phyloP scores from a whole-genome alignment of 2,329 filamentous ascomycete genomes.

The Rutstroemia sp. region DNA sequence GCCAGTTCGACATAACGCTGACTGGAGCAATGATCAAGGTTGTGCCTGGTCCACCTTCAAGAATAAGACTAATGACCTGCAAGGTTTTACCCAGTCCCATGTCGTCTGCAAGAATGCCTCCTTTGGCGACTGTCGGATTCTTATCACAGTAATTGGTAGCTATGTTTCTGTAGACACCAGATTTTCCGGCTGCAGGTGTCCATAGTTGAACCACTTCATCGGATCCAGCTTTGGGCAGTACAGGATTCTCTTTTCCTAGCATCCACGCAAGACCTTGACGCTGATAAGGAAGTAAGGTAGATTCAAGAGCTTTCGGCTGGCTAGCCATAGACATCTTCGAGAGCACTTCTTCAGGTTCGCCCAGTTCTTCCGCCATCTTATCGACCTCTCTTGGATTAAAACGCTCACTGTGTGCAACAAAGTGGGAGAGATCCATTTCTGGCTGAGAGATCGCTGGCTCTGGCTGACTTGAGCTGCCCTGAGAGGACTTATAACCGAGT shows the following conservation, averaged over 20 bases:
- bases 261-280: slow-evolving; percentile 75
- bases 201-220: slow-evolving; percentile 68
- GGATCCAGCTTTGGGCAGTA: slow-evolving; percentile 51
- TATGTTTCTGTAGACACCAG: slow-evolving; percentile 52
- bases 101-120: slow-evolving; percentile 83
- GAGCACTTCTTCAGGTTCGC: slow-evolving; percentile 52
- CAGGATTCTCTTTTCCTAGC: slow-evolving; percentile 64
- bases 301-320: slow-evolving; percentile 58
- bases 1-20: slow-evolving; percentile 88
- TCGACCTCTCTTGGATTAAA: slow-evolving; percentile 63
- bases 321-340: slow-evolving; percentile 63
- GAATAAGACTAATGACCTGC: slow-evolving; percentile 73
- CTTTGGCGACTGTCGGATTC: slow-evolving; percentile 60
- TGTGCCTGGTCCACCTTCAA: slow-evolving; percentile 46
- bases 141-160: slow-evolving; percentile 62
- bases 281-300: slow-evolving; percentile 72
- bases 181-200: slow-evolving; percentile 44
- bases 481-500: slow-evolving; percentile 20
- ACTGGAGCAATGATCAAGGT: slow-evolving; percentile 79
- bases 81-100: slow-evolving; percentile 94
- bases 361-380: slow-evolving; percentile 54
- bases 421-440: slow-evolving; percentile 37
- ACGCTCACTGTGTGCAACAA: slow-evolving; percentile 58
- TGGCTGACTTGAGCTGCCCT: slow-evolving; percentile 13
- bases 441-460: slow-evolving; percentile 12